Evolutionary conservation across 176 grass and related monocot species (phyloP), one percentile per base, ranked within the genome.

Genomic region (Rhynchospora pubera): DNA sequence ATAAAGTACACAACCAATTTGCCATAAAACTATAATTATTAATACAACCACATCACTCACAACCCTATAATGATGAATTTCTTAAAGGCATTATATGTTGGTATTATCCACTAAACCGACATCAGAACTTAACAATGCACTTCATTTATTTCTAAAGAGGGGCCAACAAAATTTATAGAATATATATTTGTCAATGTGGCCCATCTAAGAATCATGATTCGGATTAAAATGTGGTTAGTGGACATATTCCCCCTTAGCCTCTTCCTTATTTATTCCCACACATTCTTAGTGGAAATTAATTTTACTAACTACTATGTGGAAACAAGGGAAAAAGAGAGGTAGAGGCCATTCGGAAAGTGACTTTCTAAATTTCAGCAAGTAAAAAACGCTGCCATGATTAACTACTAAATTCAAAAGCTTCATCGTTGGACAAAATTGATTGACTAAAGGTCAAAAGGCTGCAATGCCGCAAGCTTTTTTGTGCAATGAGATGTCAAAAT

Each of bases 141-240:
- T 60, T 18, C 46, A 76, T 69, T 78, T 47, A 26, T 30, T 64
- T 77, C 14, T 19, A 52, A 59, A 84, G 19, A 62, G 55, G 56
- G 43, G 34, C 65, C 28, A 51, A 61, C 15, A 18, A 21, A 62
- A 24, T 72, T 61, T 62, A 13, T 76, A 77, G 11, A 61, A 63
- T 51, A 62, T 61, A 62, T 62, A 48, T 39, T 39, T 39, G 39
- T 24, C 59, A 50, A 1, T 65, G 42, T 82, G 60, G 44, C 79
- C 79, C 79, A 82, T 47, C 64, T 64, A 65, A 66, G 61, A 51
- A 82, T 66, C 60, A 66, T 82, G 34, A 82, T 65, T 82, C 11
- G 11, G 45, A 82, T 82, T 82, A 82, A 82, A 66, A 63, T 62
- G 32, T 34, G 45, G 79, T 82, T 82, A 82, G 79, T 63, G 79